These are phyloP conservation scores for Pseudogymnoascus sp. DNA, from an alignment of 2,329 filamentous ascomycete species.

Conservation along the genomic window DNA sequence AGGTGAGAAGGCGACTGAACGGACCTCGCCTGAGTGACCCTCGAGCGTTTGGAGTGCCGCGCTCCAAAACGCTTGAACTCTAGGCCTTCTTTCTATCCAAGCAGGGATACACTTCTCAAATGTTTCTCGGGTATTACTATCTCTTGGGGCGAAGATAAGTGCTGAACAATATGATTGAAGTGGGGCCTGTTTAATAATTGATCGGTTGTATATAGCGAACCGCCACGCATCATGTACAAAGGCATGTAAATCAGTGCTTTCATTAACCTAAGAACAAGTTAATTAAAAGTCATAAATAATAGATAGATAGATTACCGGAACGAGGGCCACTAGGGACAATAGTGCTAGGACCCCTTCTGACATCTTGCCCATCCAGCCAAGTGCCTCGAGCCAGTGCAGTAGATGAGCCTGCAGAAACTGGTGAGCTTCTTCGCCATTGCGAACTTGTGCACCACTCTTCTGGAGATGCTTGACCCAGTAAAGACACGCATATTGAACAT, in stretches of 20 bases:
- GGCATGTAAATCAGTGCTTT: conserved; percentile 11
- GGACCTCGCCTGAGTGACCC: too few relatives aligned
- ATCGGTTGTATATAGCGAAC: conserved; percentile 18
- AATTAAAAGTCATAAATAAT: conserved; percentile 10
- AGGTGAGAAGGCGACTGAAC: too few relatives aligned
- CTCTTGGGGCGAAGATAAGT: conserved; percentile 28
- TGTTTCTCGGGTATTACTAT: conserved; percentile 25
- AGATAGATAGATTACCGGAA: conserved; percentile 12
- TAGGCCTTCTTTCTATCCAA: conserved; percentile 17
- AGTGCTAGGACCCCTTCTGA: conserved; percentile 15
- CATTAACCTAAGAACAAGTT: conserved; percentile 11
- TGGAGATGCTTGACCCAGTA: conserved; percentile 16
- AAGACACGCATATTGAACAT: conserved; percentile 16
- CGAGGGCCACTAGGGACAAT: conserved; percentile 13
- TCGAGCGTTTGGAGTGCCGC: too few relatives aligned
- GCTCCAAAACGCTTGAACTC: conserved; percentile 11
- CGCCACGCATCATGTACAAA: conserved; percentile 20
- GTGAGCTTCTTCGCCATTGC: not conserved
- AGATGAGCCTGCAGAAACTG: not conserved
- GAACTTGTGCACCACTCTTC: not conserved
- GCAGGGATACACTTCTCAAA: conserved; percentile 16
- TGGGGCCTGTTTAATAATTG: conserved; percentile 25
- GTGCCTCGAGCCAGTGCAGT: not conserved
- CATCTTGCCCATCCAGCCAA: conserved; percentile 8
- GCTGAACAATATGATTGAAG: conserved; percentile 30